Evolutionary conservation across 805 yeast species (phyloP).

Genomic region (Huiozyma naganishii): DNA sequence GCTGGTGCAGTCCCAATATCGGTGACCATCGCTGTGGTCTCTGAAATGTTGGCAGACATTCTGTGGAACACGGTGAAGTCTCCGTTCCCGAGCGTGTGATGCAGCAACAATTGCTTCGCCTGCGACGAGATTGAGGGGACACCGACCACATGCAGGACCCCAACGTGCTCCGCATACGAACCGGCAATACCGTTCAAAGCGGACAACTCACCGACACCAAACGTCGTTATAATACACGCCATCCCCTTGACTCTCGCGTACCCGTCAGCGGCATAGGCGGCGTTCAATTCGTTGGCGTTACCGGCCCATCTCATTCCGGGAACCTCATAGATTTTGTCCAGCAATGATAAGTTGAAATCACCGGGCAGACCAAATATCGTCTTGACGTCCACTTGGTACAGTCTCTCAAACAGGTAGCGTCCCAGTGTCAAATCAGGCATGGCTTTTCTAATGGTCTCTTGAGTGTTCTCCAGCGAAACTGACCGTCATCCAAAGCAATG

Average conservation of each 20-base stretch:
- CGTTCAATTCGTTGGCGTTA: conserved; percentile 80
- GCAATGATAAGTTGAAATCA: conserved; percentile 60
- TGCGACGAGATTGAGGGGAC: conserved; percentile 64
- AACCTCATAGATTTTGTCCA: conserved; percentile 63
- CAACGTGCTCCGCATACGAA: conserved; percentile 79
- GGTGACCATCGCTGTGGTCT: neutral
- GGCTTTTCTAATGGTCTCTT: no score
- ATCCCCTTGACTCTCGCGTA: conserved; percentile 71
- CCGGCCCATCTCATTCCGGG: conserved; percentile 78
- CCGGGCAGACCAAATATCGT: conserved; percentile 76
- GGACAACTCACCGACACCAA: conserved; percentile 81
- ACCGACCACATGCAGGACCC: conserved; percentile 73
- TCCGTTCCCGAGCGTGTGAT: conserved; percentile 5
- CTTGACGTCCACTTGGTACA: conserved; percentile 56
- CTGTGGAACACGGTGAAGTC: conserved; percentile 4
- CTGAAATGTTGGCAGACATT: conserved; percentile 3
- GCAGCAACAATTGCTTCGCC: conserved; percentile 1
- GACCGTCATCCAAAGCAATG: no score
- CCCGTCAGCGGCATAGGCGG: conserved; percentile 76
- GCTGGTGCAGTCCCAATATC: neutral
- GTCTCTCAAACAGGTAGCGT: conserved; percentile 64
- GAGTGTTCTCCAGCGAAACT: no score
- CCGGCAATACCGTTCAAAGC: conserved; percentile 83
- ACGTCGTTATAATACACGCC: conserved; percentile 65
- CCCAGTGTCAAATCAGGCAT: conserved; percentile 33